phyloP scores from a whole-genome alignment of 805 yeast species.

The Sungouiozyma intestinalis region DNA sequence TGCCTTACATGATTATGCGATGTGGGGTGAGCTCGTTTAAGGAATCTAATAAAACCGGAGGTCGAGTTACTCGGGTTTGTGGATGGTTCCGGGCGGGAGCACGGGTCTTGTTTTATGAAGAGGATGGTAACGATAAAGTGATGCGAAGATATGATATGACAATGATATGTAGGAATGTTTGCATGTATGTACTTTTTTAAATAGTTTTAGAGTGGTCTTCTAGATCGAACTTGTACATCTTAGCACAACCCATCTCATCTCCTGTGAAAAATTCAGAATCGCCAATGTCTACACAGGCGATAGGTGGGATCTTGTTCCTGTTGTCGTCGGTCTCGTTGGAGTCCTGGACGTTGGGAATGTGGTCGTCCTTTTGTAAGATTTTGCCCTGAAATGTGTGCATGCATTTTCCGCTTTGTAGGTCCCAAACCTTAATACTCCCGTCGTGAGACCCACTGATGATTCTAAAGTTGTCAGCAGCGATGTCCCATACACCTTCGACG shows the following conservation, averaged over 20 bases:
- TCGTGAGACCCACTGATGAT: conserved; percentile 94
- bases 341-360: neutral
- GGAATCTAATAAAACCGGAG: too few relatives aligned
- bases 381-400: conserved; percentile 80
- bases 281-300: conserved; percentile 69
- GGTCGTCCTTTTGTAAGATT: conserved; percentile 10
- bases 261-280: conserved; percentile 89
- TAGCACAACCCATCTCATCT: conserved; percentile 78
- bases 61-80: too few relatives aligned
- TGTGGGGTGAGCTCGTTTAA: too few relatives aligned
- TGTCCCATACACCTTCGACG: conserved; percentile 96
- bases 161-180: neutral
- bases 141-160: too few relatives aligned
- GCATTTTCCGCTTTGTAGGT: conserved; percentile 86
- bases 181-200: conserved; percentile 1
- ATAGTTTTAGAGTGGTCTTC: conserved; percentile 13
- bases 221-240: conserved; percentile 68
- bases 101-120: too few relatives aligned
- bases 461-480: conserved; percentile 91
- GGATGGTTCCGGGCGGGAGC: too few relatives aligned
- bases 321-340: neutral
- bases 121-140: too few relatives aligned
- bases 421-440: conserved; percentile 88
- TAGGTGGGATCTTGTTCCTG: conserved; percentile 18
- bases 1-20: too few relatives aligned